Base-by-base conservation (phyloP, 257 asterid species). In the Solanum sitiens region DNA sequence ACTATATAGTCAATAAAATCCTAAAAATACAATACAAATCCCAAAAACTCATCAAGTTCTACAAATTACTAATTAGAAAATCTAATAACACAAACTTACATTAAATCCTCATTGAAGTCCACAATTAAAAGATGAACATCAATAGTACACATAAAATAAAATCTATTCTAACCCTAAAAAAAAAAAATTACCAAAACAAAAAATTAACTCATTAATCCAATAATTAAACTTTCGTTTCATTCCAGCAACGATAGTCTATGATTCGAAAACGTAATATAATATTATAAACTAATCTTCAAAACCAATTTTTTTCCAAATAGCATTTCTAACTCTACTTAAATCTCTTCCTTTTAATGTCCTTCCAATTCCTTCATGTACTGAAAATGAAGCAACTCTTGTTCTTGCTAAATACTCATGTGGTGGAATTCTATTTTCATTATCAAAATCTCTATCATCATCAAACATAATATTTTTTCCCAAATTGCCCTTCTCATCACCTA, bases 321-420 rank as follows among this genome's bases (percentile, higher is more conserved):
- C 98, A 90, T 97, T 92, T 88, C 99, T 92, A 15, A 97, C 97
- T 88, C 96, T 87, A 79, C 98, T 95, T 91, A 97, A 82, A 87
- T 97, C 99, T 91, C 99, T 95, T 12, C 99, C 99, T 83, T 97
- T 97, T 3, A 97, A 93, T 50, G 98, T 96, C 86, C 99, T 90
- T 53, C 98, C 98, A 5, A 90, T 75, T 0, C 98, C 98, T 90
- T 96, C 98, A 45, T 96, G 99, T 56, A 96, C 98, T 33, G 99
- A 96, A 59, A 93, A 93, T 2, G 99, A 94, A 71, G 98, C 94
- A 15, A 89, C 95, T 80, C 99, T 87, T 8, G 93, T 90, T 87
- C 96, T 90, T 18, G 98, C 98, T 87, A 97, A 32, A 65, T 95
- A 94, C 88, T 93, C 99, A 87, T 97, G 99, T 82, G 99, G 99